Conservation (phyloP, 805 yeast species). For the Hemisphaericaspora nanyangensis region DNA sequence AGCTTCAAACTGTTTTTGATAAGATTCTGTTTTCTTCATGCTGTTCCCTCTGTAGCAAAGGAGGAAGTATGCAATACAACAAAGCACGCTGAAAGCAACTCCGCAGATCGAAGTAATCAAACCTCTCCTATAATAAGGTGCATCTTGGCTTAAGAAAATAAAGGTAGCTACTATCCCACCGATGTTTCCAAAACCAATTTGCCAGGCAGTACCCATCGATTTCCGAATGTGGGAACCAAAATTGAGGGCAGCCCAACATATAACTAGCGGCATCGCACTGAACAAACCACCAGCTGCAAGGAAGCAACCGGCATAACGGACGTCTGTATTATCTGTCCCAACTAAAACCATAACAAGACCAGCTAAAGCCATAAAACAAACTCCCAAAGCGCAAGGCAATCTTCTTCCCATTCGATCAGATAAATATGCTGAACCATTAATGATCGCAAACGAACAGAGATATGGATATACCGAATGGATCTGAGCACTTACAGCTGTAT, state of each 20-base stretch:
- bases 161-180: slow-evolving; percentile 68
- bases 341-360: slow-evolving; percentile 59
- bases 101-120: slow-evolving; percentile 49
- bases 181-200: slow-evolving; percentile 69
- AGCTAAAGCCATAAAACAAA: slow-evolving; percentile 33
- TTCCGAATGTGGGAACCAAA: slow-evolving; percentile 61
- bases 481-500: slow-evolving; percentile 71
- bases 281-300: slow-evolving; percentile 56
- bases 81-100: slow-evolving; percentile 37
- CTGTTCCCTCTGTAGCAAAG: slow-evolving; percentile 19
- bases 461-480: slow-evolving; percentile 84
- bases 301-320: slow-evolving; percentile 63
- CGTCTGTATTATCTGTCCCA: slow-evolving; percentile 29
- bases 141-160: slow-evolving; percentile 49
- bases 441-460: slow-evolving; percentile 68
- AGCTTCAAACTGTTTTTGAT: slow-evolving; percentile 22
- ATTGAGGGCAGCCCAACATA: slow-evolving; percentile 65
- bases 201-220: slow-evolving; percentile 55
- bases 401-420: slow-evolving; percentile 56
- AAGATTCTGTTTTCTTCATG: slow-evolving; percentile 22
- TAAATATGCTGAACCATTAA: slow-evolving; percentile 55
- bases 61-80: slow-evolving; percentile 30
- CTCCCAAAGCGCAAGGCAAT: slow-evolving; percentile 37
- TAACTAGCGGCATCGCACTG: slow-evolving; percentile 63
- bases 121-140: slow-evolving; percentile 60